These are phyloP conservation scores for Candida insectorum DNA, from an alignment of 805 yeast genomes.

Conservation along the genomic window DNA sequence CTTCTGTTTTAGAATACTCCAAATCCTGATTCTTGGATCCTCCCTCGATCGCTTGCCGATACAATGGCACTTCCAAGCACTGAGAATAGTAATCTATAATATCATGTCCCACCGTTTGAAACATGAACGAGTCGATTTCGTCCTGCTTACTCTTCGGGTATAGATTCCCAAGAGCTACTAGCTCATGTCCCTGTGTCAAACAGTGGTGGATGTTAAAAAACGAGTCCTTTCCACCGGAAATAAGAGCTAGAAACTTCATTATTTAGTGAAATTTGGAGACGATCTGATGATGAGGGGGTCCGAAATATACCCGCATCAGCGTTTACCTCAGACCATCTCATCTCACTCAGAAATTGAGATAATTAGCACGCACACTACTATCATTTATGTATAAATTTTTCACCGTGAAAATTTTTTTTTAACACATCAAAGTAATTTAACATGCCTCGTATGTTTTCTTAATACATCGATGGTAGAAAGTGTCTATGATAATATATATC, in stretches of 20 bases:
- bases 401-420: conserved; percentile 7
- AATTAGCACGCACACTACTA: conserved; percentile 5
- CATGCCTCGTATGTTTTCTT: conserved; percentile 61
- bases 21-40: conserved; percentile 58
- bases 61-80: conserved; percentile 79
- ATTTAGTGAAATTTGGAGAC: background rate
- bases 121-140: conserved; percentile 94
- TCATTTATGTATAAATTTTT: conserved; percentile 12
- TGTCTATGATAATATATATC: background rate
- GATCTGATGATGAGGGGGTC: background rate
- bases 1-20: conserved; percentile 63
- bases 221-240: conserved; percentile 96
- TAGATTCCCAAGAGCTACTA: conserved; percentile 81
- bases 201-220: conserved; percentile 88
- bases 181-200: conserved; percentile 77
- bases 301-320: background rate
- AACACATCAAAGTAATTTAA: conserved; percentile 17
- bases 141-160: conserved; percentile 40
- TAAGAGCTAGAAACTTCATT: conserved; percentile 90
- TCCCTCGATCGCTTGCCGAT: conserved; percentile 63
- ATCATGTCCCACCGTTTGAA: conserved; percentile 94
- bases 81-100: conserved; percentile 60
- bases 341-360: background rate
- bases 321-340: conserved; percentile 1
- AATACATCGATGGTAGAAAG: conserved; percentile 2